phyloP scores from a whole-genome alignment of 148 eudicot genomes.

The Amaranthus palmeri region DNA sequence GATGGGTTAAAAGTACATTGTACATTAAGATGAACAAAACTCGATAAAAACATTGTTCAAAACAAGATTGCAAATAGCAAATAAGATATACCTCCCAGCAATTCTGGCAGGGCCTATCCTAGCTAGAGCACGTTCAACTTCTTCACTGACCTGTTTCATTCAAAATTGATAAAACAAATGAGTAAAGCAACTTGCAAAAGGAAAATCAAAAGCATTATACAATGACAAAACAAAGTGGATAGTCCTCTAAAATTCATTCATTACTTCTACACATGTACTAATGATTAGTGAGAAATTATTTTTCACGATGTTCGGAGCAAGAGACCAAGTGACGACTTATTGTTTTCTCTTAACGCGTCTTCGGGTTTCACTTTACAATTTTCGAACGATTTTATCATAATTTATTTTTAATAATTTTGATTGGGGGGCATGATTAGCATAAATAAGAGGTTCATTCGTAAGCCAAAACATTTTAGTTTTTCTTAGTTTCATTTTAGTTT shows the following conservation, averaged over 20 bases:
- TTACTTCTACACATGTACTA: background rate
- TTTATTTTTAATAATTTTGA: too few species aligned
- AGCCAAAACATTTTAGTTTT: too few species aligned
- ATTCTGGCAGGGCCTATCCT: slow-evolving; percentile 61
- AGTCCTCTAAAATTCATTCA: background rate
- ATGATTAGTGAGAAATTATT: background rate
- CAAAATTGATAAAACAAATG: slow-evolving; percentile 10
- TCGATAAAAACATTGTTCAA: background rate
- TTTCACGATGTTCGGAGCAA: background rate
- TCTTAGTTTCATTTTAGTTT: too few species aligned
- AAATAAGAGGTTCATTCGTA: too few species aligned
- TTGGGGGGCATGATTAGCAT: too few species aligned
- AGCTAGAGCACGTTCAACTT: slow-evolving; percentile 93
- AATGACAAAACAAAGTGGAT: background rate
- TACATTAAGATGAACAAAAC: background rate
- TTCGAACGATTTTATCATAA: too few species aligned
- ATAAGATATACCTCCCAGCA: slow-evolving; percentile 48
- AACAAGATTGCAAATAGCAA: background rate
- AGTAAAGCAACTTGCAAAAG: background rate
- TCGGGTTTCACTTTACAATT: too few species aligned
- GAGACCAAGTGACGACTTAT: too few species aligned
- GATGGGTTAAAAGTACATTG: background rate
- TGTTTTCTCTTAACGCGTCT: too few species aligned
- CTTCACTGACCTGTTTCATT: slow-evolving; percentile 81
- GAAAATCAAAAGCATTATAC: too few species aligned